Conservation (phyloP, 208 protist genomes). For the Eutreptiella sp. region DNA sequence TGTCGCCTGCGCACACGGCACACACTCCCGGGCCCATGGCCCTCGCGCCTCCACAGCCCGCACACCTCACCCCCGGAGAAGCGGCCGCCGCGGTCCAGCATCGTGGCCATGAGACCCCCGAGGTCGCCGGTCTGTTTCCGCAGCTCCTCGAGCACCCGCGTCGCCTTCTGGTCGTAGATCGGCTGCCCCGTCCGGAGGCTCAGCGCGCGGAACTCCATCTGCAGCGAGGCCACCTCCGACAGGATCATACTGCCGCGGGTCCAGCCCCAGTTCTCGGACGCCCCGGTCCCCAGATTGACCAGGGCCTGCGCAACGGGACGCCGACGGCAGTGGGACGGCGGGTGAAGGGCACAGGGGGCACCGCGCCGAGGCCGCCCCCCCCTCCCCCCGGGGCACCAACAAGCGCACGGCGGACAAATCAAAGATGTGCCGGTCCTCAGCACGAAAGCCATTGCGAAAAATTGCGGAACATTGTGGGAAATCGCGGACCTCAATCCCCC, state of each 20-base stretch:
- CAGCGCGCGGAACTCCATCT: constrained; percentile 61
- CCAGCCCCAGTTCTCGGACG: background rate
- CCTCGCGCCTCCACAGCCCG: background rate
- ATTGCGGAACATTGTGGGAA: no score
- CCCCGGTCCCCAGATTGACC: constrained; percentile 22
- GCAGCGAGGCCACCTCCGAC: constrained; percentile 50
- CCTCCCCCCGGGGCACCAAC: no score
- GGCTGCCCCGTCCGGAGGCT: constrained; percentile 40
- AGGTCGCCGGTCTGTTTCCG: background rate
- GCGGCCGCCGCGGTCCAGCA: constrained; percentile 21
- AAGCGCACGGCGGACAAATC: no score
- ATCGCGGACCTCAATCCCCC: no score
- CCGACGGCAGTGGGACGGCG: no score
- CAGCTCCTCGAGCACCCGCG: constrained; percentile 4
- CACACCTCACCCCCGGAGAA: background rate
- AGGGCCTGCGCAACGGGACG: constrained; percentile 6
- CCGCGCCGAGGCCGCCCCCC: no score
- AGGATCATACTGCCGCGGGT: constrained; percentile 41
- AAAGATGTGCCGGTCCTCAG: no score
- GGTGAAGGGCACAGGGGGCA: no score
- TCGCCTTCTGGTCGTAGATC: constrained; percentile 14
- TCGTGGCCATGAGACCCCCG: background rate
- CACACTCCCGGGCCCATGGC: no score
- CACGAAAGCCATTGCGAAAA: no score
- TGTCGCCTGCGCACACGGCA: no score